A percentile compares a stretch with the other conserved stretches of the same genome.
phyloP scores from a whole-genome alignment of 768 basidiomycete genomes.

The Mycena rebaudengoi region DNA sequence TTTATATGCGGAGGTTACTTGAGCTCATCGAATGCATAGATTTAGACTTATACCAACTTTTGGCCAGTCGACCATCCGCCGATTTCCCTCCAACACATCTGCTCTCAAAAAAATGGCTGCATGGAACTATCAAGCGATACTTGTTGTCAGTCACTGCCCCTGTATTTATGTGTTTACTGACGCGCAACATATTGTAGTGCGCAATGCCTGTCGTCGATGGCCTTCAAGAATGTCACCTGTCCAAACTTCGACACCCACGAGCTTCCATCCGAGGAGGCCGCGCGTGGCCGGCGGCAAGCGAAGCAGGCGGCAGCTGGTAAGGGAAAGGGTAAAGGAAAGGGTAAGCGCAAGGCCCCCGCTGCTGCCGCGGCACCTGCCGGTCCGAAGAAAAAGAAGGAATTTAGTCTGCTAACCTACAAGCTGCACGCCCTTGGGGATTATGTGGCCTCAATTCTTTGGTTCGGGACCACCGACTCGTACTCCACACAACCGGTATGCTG shows the following conservation, averaged over 20 bases:
- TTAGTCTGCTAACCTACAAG: constrained; percentile 47
- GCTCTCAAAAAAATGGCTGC: constrained; percentile 34
- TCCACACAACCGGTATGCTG: constrained; percentile 51
- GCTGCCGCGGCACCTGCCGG: no score
- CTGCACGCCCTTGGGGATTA: constrained; percentile 50
- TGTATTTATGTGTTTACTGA: not conserved
- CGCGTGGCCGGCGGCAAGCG: constrained; percentile 31
- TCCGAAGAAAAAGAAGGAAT: constrained; percentile 27
- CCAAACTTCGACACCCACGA: constrained; percentile 37
- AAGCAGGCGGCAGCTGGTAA: constrained; percentile 16
- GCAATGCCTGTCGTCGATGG: constrained; percentile 47
- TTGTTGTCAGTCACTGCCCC: constrained; percentile 14
- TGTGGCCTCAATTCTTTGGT: constrained; percentile 41
- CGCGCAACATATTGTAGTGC: constrained; percentile 35
- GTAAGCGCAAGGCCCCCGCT: not conserved
- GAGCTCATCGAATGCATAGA: not conserved
- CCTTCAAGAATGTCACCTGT: constrained; percentile 39
- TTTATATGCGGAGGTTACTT: not conserved
- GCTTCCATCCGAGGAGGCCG: constrained; percentile 47
- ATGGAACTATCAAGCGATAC: constrained; percentile 35
- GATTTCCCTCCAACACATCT: constrained; percentile 28
- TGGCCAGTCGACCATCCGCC: constrained; percentile 30
- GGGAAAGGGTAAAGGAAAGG: not conserved
- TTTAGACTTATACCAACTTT: constrained; percentile 33
- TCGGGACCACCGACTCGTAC: no score